Evolutionary conservation across 345 rosid species (phyloP), one percentile per base, ranked within the genome.

Genomic region (Eucalyptus rudis): DNA sequence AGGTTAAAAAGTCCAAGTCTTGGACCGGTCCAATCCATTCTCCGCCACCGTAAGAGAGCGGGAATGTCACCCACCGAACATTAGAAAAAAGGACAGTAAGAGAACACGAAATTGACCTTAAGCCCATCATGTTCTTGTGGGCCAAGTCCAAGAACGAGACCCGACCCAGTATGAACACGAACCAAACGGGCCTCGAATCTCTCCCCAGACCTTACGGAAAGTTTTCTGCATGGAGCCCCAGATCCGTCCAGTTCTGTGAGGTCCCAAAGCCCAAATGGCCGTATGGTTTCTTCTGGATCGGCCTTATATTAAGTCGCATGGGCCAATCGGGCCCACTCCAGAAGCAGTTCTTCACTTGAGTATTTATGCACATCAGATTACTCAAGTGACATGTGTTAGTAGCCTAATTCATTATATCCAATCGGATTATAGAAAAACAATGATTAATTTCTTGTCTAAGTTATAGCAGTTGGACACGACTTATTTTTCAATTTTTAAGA

Each of bases 401-500:
- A 14, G 17, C 71, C 71, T 62, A 62, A 29, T 62, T 29, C 8
- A 29, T 29, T 62, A 62, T 62, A 29, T 25, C 76, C 8, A 64
- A 64, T n/a, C 2, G 5, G 20, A 64, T 64, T 10, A 31, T 31
- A n/a, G 31, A 29, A 62, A 64, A 64, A 62, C 29, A 62, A n/a
- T 2, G 19, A 31, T 31, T 16, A 68, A 16, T 68, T 24, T 31
- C 22, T 1, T 9, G 36, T 31, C 24, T 8, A 16, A 68, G 44
- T 3, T 17, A 33, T 3, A 68, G 43, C 11, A 8, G 1, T 9
- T 31, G 24, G 43, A 10, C 4, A 0, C 3, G 6, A 68, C 20
- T 4, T 31, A 68, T 68, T 1, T 68, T 68, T 68, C 43, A 8
- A 68, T 68, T 31, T 68, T 68, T 68, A 1, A 68, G 12, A 31